These are phyloP conservation scores for Clausena lansium DNA, from an alignment of 345 rosid genomes.

Conservation along the genomic window DNA sequence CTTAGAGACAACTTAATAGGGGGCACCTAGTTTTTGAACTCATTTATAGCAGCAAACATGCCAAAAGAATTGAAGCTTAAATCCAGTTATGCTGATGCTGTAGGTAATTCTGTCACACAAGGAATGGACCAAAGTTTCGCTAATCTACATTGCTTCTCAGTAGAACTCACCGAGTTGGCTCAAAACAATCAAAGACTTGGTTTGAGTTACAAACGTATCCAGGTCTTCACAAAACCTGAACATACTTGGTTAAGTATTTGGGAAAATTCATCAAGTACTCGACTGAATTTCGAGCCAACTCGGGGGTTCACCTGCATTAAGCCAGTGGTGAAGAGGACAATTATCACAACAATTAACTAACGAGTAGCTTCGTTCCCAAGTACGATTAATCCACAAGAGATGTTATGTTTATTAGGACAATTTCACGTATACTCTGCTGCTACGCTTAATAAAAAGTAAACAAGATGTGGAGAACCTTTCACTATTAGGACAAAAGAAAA, in stretches of 20 bases:
- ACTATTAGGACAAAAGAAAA: background rate
- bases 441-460: background rate
- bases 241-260: conserved; percentile 41
- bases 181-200: conserved; percentile 48
- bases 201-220: conserved; percentile 44
- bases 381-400: background rate
- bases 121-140: background rate
- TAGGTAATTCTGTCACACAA: background rate
- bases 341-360: conserved; percentile 27
- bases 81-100: background rate
- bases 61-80: background rate
- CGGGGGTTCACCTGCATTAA: conserved; percentile 52
- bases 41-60: background rate
- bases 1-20: too few species aligned
- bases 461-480: background rate
- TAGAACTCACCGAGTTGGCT: conserved; percentile 55
- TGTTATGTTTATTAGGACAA: background rate
- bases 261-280: conserved; percentile 44
- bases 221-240: conserved; percentile 60
- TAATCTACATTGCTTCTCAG: background rate
- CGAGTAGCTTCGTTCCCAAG: background rate
- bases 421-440: background rate
- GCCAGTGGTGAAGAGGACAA: conserved; percentile 27
- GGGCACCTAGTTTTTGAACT: background rate
- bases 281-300: conserved; percentile 63